A percentile compares a stretch with the other conserved stretches of the same genome.
These are phyloP conservation scores for Isoetes engelmannii DNA, from an alignment of 83 land plant genomes.

Conservation along the genomic window DNA sequence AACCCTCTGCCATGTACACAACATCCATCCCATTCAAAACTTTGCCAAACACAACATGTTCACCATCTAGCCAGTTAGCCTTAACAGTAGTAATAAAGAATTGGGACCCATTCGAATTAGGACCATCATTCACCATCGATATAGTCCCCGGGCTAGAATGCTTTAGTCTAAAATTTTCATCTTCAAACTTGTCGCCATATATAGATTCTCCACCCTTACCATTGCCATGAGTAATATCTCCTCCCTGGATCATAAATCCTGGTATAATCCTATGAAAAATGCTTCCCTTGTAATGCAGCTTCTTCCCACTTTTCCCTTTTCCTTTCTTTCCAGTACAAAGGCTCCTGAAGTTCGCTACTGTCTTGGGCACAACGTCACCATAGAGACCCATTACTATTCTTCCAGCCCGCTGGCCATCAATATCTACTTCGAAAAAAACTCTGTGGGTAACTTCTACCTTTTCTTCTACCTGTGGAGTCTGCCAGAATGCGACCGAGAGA, in stretches of 20 bases:
- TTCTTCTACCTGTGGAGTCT: no score
- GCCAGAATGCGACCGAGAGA: no score
- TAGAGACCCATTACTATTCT: conserved; percentile 2
- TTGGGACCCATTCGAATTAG: conserved; percentile 4
- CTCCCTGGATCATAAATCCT: conserved; percentile 17
- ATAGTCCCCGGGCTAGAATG: background rate
- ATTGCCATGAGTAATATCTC: conserved; percentile 11
- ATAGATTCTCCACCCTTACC: conserved; percentile 12
- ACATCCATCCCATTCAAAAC: conserved; percentile 15
- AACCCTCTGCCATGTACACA: conserved; percentile 17
- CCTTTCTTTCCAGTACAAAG: conserved; percentile 13
- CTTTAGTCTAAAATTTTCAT: conserved; percentile 7
- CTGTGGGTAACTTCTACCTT: background rate
- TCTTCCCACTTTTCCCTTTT: conserved; percentile 3
- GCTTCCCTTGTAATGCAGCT: conserved; percentile 11
- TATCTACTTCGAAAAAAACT: conserved; percentile 12
- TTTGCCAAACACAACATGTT: conserved; percentile 10
- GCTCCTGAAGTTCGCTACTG: conserved; percentile 4
- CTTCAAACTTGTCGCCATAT: background rate
- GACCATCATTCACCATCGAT: conserved; percentile 10
- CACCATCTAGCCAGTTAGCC: conserved; percentile 10
- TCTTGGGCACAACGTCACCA: conserved; percentile 4
- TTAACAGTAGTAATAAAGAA: conserved; percentile 16
- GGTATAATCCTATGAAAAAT: conserved; percentile 11
- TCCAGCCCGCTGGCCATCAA: conserved; percentile 17